Conservation (phyloP, 1,139 yeast genomes). For the Magnusiomyces fungicola region DNA sequence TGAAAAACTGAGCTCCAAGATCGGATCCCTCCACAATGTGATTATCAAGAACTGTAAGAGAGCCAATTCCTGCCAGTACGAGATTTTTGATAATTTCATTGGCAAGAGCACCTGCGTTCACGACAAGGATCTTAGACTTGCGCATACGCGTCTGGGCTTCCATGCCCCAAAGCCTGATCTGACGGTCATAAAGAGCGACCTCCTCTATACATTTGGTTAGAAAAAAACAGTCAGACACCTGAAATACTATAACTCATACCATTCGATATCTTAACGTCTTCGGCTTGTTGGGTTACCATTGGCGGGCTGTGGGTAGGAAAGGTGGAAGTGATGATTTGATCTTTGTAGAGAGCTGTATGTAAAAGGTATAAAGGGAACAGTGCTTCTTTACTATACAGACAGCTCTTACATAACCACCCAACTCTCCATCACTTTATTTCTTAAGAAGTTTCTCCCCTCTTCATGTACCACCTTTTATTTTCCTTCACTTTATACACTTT, state of each 20-base stretch:
- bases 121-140: slow-evolving; percentile 59
- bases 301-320: slow-evolving; percentile 7
- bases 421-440: too few species aligned
- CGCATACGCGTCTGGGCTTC: slow-evolving; percentile 82
- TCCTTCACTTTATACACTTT: not conserved
- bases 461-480: too few species aligned
- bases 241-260: slow-evolving; percentile 7
- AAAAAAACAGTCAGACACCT: not conserved
- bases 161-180: slow-evolving; percentile 93
- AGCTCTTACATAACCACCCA: too few species aligned
- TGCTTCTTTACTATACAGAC: too few species aligned
- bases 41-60: slow-evolving; percentile 61
- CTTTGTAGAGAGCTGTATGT: too few species aligned
- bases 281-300: not conserved
- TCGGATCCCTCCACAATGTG: slow-evolving; percentile 53
- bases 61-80: slow-evolving; percentile 82
- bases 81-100: slow-evolving; percentile 78
- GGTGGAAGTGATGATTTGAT: too few species aligned
- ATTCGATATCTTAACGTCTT: slow-evolving; percentile 13
- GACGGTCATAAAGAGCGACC: slow-evolving; percentile 88
- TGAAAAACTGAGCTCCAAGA: slow-evolving; percentile 69
- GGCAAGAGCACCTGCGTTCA: slow-evolving; percentile 66
- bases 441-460: too few species aligned
- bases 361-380: too few species aligned
- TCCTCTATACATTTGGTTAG: slow-evolving; percentile 45